These are phyloP conservation scores for Suillus luteus DNA, from an alignment of 768 basidiomycete species.

Conservation along the genomic window DNA sequence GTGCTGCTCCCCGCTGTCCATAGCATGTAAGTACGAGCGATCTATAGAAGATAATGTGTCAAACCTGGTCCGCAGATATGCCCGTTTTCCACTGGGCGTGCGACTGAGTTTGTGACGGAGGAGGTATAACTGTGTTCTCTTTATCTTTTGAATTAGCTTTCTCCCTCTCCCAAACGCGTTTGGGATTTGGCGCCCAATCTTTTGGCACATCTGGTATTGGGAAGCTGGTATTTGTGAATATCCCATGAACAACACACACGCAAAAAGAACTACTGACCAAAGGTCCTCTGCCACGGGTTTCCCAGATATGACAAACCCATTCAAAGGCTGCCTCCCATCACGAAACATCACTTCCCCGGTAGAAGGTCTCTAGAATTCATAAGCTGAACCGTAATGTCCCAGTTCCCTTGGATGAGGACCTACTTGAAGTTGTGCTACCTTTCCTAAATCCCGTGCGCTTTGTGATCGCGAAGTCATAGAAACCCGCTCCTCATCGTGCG, in stretches of 20 bases:
- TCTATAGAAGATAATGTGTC: constrained; percentile 23
- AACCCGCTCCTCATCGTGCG: constrained; percentile 63
- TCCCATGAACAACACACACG: background rate
- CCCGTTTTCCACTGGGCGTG: constrained; percentile 57
- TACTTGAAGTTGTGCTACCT: constrained; percentile 13
- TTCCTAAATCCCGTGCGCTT: constrained; percentile 13
- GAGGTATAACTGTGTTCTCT: constrained; percentile 40
- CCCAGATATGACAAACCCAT: constrained; percentile 74
- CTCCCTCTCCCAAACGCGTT: constrained; percentile 64
- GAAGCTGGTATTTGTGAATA: constrained; percentile 55
- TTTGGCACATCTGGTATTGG: constrained; percentile 78
- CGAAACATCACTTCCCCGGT: constrained; percentile 48
- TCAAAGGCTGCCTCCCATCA: constrained; percentile 72
- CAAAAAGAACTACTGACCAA: constrained; percentile 48
- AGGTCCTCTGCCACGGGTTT: constrained; percentile 68
- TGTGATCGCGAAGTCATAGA: constrained; percentile 38
- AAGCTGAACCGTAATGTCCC: constrained; percentile 16
- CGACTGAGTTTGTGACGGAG: constrained; percentile 30
- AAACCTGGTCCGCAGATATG: constrained; percentile 74
- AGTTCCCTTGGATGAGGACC: background rate
- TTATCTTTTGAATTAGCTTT: constrained; percentile 42
- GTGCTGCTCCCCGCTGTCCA: constrained; percentile 70
- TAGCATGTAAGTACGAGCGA: constrained; percentile 13
- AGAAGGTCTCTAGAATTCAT: constrained; percentile 24
- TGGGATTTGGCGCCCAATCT: constrained; percentile 86